phyloP scores from a whole-genome alignment of 177 flowering plant species.

The Tripterygium wilfordii region DNA sequence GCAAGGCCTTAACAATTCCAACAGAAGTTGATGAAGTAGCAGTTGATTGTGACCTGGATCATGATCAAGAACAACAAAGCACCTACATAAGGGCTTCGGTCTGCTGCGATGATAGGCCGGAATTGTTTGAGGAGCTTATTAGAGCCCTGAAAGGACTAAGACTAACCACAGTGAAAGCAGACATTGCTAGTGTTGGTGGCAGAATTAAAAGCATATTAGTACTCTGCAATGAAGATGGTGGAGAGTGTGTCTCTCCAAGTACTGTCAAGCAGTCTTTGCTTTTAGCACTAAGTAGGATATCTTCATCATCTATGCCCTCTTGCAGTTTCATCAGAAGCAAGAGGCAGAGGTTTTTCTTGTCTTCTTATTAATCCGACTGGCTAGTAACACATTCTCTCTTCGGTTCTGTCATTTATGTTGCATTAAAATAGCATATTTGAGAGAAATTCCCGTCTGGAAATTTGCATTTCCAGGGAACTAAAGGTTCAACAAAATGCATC shows the following conservation, averaged over 20 bases:
- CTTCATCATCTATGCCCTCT: conserved; percentile 26
- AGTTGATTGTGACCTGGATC: conserved; percentile 25
- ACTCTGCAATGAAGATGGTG: conserved; percentile 19
- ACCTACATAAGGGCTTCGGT: conserved; percentile 46
- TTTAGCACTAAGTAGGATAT: conserved; percentile 38
- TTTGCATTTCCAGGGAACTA: too few relatives aligned
- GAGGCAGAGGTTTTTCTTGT: conserved; percentile 66
- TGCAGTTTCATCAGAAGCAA: conserved; percentile 45
- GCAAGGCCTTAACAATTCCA: conserved; percentile 39
- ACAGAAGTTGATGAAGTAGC: conserved; percentile 59
- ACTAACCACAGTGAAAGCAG: conserved; percentile 44
- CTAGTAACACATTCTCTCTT: too few relatives aligned
- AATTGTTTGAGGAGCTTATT: conserved; percentile 46
- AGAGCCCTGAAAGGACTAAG: conserved; percentile 42
- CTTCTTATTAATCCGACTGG: conserved; percentile 20
- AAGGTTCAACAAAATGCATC: too few relatives aligned
- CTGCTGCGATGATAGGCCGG: conserved; percentile 76
- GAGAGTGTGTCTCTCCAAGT: conserved; percentile 9
- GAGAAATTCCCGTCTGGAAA: too few relatives aligned
- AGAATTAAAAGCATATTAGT: conserved; percentile 45
- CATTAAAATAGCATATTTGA: too few relatives aligned
- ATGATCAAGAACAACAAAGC: not conserved
- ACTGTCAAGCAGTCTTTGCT: conserved; percentile 44
- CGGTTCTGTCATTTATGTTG: too few relatives aligned
- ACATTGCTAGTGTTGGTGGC: conserved; percentile 60